A percentile compares a stretch with the other conserved stretches of the same genome.
These are phyloP conservation scores for Leccinum subfulvum DNA, from an alignment of 1,284 basidiomycete genomes.

Conservation along the genomic window DNA sequence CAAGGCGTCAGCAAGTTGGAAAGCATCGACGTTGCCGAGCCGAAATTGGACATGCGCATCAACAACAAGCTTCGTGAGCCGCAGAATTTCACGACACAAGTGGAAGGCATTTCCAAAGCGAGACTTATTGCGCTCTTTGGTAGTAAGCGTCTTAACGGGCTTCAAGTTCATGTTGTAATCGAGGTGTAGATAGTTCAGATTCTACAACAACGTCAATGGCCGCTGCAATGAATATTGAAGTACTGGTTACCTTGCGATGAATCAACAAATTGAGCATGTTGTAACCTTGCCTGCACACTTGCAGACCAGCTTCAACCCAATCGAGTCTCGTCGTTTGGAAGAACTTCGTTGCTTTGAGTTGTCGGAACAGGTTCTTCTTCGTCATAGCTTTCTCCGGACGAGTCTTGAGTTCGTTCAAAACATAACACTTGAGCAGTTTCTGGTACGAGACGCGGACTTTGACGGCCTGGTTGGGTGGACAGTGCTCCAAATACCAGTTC, in stretches of 20 bases:
- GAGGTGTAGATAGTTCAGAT: constrained; percentile 92
- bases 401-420: constrained; percentile 90
- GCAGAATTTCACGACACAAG: constrained; percentile 94
- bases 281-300: constrained; percentile 98
- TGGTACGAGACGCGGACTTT: constrained; percentile 99
- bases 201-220: constrained; percentile 44
- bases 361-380: constrained; percentile 95
- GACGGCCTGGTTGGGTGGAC: constrained; percentile 92
- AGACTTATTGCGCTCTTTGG: constrained; percentile 99
- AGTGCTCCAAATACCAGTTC: constrained; percentile 98
- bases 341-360: constrained; percentile 98
- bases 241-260: constrained; percentile 78
- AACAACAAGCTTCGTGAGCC: constrained; percentile 97
- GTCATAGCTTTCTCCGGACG: constrained; percentile 94
- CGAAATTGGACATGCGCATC: constrained; percentile 99
- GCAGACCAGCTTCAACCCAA: constrained; percentile 99
- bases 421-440: constrained; percentile 95
- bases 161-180: constrained; percentile 97
- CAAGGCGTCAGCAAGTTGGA: constrained; percentile 97
- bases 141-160: constrained; percentile 98
- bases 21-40: constrained; percentile 97
- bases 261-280: constrained; percentile 99
- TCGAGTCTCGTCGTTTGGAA: constrained; percentile 98
- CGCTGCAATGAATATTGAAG: background rate
- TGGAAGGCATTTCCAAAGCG: constrained; percentile 99